These are phyloP conservation scores for Geotrichum europaeum DNA, from an alignment of 1,139 yeast species.

Conservation along the genomic window DNA sequence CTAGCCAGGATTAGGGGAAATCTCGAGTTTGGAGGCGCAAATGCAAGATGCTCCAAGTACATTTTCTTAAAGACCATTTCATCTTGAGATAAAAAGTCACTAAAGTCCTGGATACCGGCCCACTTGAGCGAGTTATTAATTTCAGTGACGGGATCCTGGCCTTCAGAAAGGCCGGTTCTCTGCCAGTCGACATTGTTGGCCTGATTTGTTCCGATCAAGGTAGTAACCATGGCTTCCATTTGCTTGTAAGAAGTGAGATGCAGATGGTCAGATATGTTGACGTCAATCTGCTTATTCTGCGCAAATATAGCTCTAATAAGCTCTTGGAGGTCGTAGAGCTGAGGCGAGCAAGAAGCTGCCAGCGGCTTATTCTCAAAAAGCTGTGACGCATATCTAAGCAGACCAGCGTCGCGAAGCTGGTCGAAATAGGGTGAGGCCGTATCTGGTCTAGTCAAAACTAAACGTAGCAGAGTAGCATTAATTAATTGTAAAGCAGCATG, in stretches of 20 bases:
- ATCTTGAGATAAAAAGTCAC: constrained; percentile 28
- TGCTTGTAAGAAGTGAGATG: constrained; percentile 23
- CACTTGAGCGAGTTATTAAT: constrained; percentile 26
- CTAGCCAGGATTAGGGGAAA: constrained; percentile 38
- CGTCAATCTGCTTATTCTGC: constrained; percentile 21
- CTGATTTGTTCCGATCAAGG: constrained; percentile 25
- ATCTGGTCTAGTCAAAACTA: constrained; percentile 22
- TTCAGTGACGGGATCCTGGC: constrained; percentile 23
- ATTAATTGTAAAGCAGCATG: constrained; percentile 27
- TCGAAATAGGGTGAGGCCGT: constrained; percentile 23
- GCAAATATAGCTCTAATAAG: constrained; percentile 26
- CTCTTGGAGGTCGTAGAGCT: constrained; percentile 29
- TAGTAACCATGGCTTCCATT: constrained; percentile 23
- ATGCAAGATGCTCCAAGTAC: constrained; percentile 30
- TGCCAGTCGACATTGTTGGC: constrained; percentile 25
- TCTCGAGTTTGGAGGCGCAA: constrained; percentile 25
- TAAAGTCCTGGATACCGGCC: constrained; percentile 32
- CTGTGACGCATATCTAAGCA: constrained; percentile 25
- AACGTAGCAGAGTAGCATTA: constrained; percentile 24
- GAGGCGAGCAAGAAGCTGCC: constrained; percentile 27
- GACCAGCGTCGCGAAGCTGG: constrained; percentile 26
- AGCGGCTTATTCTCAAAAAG: constrained; percentile 27
- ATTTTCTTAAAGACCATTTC: constrained; percentile 26
- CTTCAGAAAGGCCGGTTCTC: constrained; percentile 27
- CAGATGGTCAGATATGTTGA: constrained; percentile 21